Evolutionary conservation across 78 protist species (phyloP).

Genomic region (Diacronema lutheri): DNA sequence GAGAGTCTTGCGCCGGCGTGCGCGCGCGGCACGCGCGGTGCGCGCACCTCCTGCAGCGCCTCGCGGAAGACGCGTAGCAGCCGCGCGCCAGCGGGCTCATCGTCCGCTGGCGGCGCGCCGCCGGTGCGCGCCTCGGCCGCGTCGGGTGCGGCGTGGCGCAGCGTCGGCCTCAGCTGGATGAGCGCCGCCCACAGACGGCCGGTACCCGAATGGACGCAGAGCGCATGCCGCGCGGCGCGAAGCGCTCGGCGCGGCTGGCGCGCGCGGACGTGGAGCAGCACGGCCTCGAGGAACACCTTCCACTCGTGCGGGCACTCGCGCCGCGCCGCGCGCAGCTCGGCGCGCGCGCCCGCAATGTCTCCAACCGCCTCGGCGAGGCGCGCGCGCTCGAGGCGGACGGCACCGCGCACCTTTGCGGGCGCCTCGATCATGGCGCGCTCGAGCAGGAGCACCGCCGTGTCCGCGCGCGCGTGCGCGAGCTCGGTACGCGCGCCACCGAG

Average conservation of each 20-base stretch:
- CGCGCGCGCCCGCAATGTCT: constrained; percentile 47
- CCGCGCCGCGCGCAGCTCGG: constrained; percentile 35
- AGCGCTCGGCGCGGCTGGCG: constrained; percentile 59
- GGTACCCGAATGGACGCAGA: constrained; percentile 69
- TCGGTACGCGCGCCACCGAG: constrained; percentile 75
- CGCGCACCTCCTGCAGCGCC: constrained; percentile 43
- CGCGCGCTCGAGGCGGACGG: constrained; percentile 75
- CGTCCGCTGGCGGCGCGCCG: not conserved
- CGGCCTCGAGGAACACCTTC: constrained; percentile 79
- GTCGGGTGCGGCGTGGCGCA: too few relatives aligned
- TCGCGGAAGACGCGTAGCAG: constrained; percentile 54
- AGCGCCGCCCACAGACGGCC: constrained; percentile 89
- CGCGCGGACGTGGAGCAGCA: constrained; percentile 78
- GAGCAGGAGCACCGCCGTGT: constrained; percentile 60
- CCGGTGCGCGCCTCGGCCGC: too few relatives aligned
- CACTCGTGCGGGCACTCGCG: constrained; percentile 60
- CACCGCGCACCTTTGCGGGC: constrained; percentile 68
- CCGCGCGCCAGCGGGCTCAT: constrained; percentile 42
- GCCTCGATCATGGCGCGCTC: constrained; percentile 74
- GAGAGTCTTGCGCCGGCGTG: not conserved
- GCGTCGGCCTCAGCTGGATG: constrained; percentile 63
- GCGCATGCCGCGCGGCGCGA: constrained; percentile 51
- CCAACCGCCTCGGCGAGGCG: constrained; percentile 75
- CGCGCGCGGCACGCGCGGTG: not conserved
- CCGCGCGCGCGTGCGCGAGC: constrained; percentile 39